Percentiles rank a stretch among this genome's conserved stretches.
Evolutionary conservation across 176 grass and related monocot species (phyloP).

Genomic region (Juncus effusus): DNA sequence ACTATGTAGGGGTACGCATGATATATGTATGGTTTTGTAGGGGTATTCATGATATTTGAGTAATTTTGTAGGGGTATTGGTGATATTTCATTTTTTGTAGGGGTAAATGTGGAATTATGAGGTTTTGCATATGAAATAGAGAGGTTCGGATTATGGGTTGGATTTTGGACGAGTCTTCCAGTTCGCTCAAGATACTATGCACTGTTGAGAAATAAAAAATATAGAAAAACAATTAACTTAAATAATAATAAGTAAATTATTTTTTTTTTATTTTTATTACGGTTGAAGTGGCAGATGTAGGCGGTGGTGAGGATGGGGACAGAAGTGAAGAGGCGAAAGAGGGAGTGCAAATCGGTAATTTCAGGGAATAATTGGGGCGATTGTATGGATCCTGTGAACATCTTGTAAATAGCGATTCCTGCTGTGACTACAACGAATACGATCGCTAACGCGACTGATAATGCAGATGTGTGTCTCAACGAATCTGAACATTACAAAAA

Average conservation of each 20-base stretch:
- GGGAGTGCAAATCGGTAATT: slow-evolving; percentile 44
- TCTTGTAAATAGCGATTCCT: slow-evolving; percentile 60
- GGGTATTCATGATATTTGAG: too few species aligned
- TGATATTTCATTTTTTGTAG: too few species aligned
- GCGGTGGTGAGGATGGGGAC: slow-evolving; percentile 87
- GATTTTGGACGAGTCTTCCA: slow-evolving; percentile 58
- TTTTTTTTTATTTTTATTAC: slow-evolving; percentile 23
- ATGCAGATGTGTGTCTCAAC: slow-evolving; percentile 72
- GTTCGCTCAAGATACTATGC: slow-evolving; percentile 82
- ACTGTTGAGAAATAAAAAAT: slow-evolving; percentile 47
- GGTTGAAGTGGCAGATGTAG: slow-evolving; percentile 85
- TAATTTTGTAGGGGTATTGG: too few species aligned
- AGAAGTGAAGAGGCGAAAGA: slow-evolving; percentile 81
- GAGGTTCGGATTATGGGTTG: slow-evolving; percentile 56
- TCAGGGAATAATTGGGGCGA: slow-evolving; percentile 75
- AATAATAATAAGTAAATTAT: background rate
- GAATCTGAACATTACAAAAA: slow-evolving; percentile 60
- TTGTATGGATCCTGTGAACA: slow-evolving; percentile 48
- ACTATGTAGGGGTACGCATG: too few species aligned
- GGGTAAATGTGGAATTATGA: too few species aligned
- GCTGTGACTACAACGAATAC: slow-evolving; percentile 78
- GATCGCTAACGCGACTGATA: slow-evolving; percentile 81
- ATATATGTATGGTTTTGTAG: too few species aligned
- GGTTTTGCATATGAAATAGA: background rate
- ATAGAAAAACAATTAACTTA: background rate